Base-by-base conservation (phyloP, 1,139 yeast genomes). In the Arxiozyma heterogenica region DNA sequence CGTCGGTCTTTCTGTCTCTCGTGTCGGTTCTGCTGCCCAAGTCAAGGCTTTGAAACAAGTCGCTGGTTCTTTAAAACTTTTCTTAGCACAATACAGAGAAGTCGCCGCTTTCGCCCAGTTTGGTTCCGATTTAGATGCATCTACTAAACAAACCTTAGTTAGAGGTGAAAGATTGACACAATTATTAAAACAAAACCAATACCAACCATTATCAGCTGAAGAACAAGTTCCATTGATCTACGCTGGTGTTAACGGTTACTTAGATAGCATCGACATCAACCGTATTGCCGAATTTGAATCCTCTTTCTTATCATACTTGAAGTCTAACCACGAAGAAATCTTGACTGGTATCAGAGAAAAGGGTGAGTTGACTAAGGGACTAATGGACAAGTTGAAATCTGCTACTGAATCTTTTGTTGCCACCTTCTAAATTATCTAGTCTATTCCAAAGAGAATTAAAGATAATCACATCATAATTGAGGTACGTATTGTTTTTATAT, bases 91-190 rank as follows among this genome's bases (percentile, higher is more conserved):
- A 83, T 93, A 93, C 88, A 93, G 99, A 89, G 99, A 93, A 85
- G 98, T 93, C 72, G 98, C 98, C 74, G 98, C 99, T 71, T 93
- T 93, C 79, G 98, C 99, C 71, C 99, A 93, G 83, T 93, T 93
- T 83, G 98, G 99, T 86, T 93, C 99, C 70, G 99, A 94, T 79
- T 86, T 94, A 78, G 99, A 94, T 79, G 98, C 99, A 71, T 89
- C 98, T 59, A 94, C 99, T 79, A 93, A 93, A 84, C 97, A 90
- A 82, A 94, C 98, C 73, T 86, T 94, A 77, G 80, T 82, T 72
- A 93, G 99, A 86, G 99, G 99, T 90, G 98, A 94, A 85, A 94
- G 98, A 84, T 87, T 94, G 75, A 93, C 98, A 71, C 98, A 91
- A 82, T 81, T 94, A 76, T 86, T 94, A 77, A 91, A 91, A 81